Percentiles rank a stretch among this genome's conserved stretches.
Evolutionary conservation across 441 rosid species (phyloP).

Genomic region (Erodium texanum): DNA sequence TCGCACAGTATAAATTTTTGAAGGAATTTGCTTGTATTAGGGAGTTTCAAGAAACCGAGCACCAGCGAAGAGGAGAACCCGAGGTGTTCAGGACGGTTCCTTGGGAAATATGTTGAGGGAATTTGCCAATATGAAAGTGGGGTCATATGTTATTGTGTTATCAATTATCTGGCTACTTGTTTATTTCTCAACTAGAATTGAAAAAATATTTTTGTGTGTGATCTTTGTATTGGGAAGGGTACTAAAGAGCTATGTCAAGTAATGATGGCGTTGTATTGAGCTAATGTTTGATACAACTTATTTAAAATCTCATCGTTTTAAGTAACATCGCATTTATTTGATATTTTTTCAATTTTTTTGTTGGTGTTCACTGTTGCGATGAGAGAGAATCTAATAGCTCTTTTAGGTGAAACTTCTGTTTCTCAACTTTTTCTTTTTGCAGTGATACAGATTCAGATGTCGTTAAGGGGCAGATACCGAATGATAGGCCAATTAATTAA

Average conservation of each 20-base stretch:
- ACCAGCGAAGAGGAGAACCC: not conserved
- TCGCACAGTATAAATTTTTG: not conserved
- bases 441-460: too few species aligned
- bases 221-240: not conserved
- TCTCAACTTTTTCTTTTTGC: too few species aligned
- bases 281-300: not conserved
- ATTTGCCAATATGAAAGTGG: not conserved
- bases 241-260: not conserved
- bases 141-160: not conserved
- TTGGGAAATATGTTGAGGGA: not conserved
- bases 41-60: not conserved
- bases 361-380: too few species aligned
- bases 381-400: too few species aligned
- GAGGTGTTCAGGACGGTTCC: not conserved
- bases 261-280: not conserved
- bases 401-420: too few species aligned
- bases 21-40: constrained; percentile 2
- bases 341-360: too few species aligned
- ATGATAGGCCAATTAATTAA: too few species aligned
- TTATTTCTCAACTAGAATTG: not conserved
- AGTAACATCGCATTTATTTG: too few species aligned
- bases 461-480: too few species aligned
- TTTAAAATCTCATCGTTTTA: not conserved
- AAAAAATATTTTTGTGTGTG: not conserved
- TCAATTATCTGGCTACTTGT: not conserved